Evolutionary conservation across 1,284 basidiomycete genomes (phyloP).

Genomic region (Ceratobasidium sp.): DNA sequence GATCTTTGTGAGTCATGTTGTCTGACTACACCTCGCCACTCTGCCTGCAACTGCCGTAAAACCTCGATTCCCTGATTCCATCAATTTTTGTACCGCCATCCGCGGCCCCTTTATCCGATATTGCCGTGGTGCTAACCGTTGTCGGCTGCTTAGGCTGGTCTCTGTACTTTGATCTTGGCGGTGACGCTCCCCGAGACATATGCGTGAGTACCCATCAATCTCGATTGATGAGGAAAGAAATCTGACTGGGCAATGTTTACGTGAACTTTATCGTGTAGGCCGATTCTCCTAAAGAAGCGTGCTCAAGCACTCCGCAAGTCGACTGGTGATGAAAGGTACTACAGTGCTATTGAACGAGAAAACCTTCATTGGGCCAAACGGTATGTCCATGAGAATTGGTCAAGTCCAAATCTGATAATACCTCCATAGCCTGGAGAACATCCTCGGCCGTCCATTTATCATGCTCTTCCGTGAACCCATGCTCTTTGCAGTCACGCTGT

Average conservation of each 20-base stretch:
- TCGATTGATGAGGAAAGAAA: neutral
- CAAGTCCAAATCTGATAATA: neutral
- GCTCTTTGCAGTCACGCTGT: constrained; percentile 71
- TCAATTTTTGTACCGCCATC: neutral
- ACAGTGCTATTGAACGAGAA: constrained; percentile 52
- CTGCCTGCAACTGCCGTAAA: neutral
- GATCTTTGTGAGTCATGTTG: constrained; percentile 41
- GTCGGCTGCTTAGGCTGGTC: constrained; percentile 70
- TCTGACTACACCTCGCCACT: neutral
- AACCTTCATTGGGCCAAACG: constrained; percentile 46
- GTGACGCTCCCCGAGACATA: constrained; percentile 81
- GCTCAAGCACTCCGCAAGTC: constrained; percentile 58
- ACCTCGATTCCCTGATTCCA: neutral
- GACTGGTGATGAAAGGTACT: constrained; percentile 71
- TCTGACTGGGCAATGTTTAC: neutral
- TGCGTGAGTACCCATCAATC: constrained; percentile 38
- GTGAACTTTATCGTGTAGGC: constrained; percentile 42
- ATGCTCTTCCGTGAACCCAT: constrained; percentile 80
- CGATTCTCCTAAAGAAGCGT: constrained; percentile 61
- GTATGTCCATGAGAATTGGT: constrained; percentile 3
- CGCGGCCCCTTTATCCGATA: neutral
- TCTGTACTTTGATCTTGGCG: constrained; percentile 59
- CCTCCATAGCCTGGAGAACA: constrained; percentile 53
- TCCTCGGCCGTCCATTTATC: constrained; percentile 64
- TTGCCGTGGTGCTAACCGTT: neutral